These are phyloP conservation scores for Diaporthe caulivora DNA, from an alignment of 2,329 filamentous ascomycete genomes.

Conservation along the genomic window DNA sequence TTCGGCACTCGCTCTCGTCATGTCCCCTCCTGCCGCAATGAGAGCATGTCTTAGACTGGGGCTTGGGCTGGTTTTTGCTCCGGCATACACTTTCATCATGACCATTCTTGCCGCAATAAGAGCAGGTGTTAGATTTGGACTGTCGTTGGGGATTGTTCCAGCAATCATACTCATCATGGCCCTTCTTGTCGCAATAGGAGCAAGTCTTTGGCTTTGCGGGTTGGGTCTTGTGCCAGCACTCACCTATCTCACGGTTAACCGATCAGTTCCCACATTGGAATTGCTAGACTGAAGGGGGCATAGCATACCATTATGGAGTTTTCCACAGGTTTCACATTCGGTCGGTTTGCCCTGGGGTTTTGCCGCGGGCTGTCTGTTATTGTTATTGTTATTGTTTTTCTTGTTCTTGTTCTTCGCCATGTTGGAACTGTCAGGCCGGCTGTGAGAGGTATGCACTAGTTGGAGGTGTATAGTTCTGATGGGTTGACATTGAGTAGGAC, in stretches of 20 bases:
- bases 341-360: not conserved
- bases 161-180: not conserved
- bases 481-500: not conserved
- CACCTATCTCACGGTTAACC: not conserved
- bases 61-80: not conserved
- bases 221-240: not conserved
- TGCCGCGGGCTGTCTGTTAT: not conserved
- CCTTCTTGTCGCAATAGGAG: not conserved
- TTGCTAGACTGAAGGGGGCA: not conserved
- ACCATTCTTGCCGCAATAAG: constrained; percentile 4
- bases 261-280: not conserved
- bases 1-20: not conserved
- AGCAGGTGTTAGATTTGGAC: not conserved
- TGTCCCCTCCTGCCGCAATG: not conserved
- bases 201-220: not conserved
- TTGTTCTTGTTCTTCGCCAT: not conserved
- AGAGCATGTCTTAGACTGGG: not conserved
- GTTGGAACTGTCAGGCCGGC: not conserved
- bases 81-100: not conserved
- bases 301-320: not conserved
- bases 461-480: not conserved
- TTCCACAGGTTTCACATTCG: not conserved
- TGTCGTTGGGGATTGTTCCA: not conserved
- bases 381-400: not conserved
- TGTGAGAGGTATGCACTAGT: not conserved